A percentile compares a stretch with the other conserved stretches of the same genome.
Evolutionary conservation across 2,329 filamentous ascomycete genomes (phyloP).

Genomic region (Rosellinia necatrix): DNA sequence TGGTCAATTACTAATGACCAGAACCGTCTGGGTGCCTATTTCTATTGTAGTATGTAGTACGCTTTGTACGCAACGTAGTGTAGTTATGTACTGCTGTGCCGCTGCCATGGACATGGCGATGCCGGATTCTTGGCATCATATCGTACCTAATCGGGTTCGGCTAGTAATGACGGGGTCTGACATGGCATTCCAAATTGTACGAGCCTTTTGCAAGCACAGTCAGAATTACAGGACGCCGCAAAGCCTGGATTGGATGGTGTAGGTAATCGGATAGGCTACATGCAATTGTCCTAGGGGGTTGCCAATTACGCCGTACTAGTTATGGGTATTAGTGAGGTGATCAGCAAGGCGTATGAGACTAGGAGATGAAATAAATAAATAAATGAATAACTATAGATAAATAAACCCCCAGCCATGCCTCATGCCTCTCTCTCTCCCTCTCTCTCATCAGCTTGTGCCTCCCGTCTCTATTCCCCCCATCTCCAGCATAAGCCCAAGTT

Average conservation of each 20-base stretch:
- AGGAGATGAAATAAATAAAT: too few species aligned
- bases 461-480: too few species aligned
- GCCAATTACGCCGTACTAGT: too few species aligned
- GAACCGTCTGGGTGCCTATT: neutral
- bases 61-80: too few species aligned
- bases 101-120: neutral
- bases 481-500: neutral
- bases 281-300: too few species aligned
- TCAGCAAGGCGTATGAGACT: neutral
- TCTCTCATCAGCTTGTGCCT: neutral
- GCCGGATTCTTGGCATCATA: constrained; percentile 10
- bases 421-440: neutral
- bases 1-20: constrained; percentile 3
- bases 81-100: neutral
- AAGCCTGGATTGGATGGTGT: too few species aligned
- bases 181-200: constrained; percentile 16
- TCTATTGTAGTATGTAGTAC: too few species aligned
- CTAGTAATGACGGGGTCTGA: constrained; percentile 1
- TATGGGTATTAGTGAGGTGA: neutral
- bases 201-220: constrained; percentile 14
- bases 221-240: constrained; percentile 2
- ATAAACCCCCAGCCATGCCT: constrained; percentile 18
- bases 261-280: too few species aligned
- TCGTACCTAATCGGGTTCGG: constrained; percentile 2
- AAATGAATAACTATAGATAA: neutral